Evolutionary conservation across 495 filamentous ascomycete species (phyloP), one percentile per base, ranked within the genome.

Genomic region (Xylaria grammica): DNA sequence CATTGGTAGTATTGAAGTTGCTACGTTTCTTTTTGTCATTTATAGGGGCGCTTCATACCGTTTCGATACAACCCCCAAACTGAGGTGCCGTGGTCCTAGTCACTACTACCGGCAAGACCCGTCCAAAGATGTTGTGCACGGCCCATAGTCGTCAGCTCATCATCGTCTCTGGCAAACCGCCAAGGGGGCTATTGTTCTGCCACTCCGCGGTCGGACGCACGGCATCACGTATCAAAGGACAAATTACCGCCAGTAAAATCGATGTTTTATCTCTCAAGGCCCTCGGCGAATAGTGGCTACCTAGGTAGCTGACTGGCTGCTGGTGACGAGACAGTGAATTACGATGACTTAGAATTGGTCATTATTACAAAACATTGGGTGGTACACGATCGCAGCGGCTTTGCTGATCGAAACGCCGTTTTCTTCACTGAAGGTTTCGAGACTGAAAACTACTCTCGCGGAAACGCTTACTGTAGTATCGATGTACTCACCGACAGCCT

Each of bases 161-260:
- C 32, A 5, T 32, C 49, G 29, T 27, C 49, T 52, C 49, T 8
- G 11, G 5, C 11, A 36, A n/a, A n/a, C n/a, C n/a, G n/a, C n/a
- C n/a, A n/a, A n/a, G n/a, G n/a, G n/a, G n/a, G 51, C 30, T 13
- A 20, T 40, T 55, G 52, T 32, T 38, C 52, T 55, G 52, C 52
- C 52, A 42, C 52, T 15, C 52, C 34, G 34, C 7, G 20, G 52
- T 42, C 34, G 52, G 52, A 55, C 13, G 34, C 34, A 55, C 22
- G 8, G 15, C 4, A 38, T 24, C 17, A 5, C 5, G 32, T 36
- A 5, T 36, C 11, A 36, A 4, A 5, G 11, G 11, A 6, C 34
- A 36, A 6, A 6, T 36, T 6, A 6, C 34, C 11, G 34, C 34
- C 34, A n/a, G n/a, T 36, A 36, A 11, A 36, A 36, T 36, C 11